Evolutionary conservation across 352 stramenopile species (phyloP).

Genomic region (Globisporangium carolinianum): DNA sequence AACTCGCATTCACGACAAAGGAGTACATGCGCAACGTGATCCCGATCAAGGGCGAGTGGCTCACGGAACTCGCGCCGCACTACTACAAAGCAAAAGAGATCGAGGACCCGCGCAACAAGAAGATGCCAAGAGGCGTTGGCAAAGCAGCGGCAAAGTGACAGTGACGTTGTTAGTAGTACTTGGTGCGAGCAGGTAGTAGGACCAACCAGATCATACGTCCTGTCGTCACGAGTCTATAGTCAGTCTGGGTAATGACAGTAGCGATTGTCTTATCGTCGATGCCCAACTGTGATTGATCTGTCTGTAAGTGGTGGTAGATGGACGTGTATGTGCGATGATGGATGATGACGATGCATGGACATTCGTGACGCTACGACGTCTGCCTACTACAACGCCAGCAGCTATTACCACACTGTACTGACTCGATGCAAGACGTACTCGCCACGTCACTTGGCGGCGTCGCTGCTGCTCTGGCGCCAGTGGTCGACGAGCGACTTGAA

Average conservation of each 20-base stretch:
- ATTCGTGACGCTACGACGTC: too few species aligned
- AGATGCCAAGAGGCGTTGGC: conserved; percentile 91
- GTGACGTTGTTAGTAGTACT: too few species aligned
- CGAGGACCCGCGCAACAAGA: conserved; percentile 93
- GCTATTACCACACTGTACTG: too few species aligned
- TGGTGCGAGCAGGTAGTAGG: too few species aligned
- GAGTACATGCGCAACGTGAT: conserved; percentile 98
- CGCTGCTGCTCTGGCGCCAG: conserved; percentile 39
- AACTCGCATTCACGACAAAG: conserved; percentile 98
- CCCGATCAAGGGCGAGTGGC: conserved; percentile 96
- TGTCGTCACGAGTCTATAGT: neutral
- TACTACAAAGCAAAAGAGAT: conserved; percentile 99
- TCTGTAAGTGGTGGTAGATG: too few species aligned
- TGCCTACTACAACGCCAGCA: too few species aligned
- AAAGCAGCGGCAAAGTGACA: conserved; percentile 26
- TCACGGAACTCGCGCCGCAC: conserved; percentile 98
- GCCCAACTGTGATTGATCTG: too few species aligned
- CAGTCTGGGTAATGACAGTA: neutral
- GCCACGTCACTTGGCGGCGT: neutral
- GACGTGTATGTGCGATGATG: too few species aligned
- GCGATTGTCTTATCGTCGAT: too few species aligned
- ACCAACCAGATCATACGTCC: neutral
- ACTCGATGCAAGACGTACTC: too few species aligned
- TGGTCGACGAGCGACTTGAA: conserved; percentile 75
- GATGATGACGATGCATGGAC: too few species aligned